phyloP scores from a whole-genome alignment of 1,284 basidiomycete genomes.

The Cryptococcus deneoformans region DNA sequence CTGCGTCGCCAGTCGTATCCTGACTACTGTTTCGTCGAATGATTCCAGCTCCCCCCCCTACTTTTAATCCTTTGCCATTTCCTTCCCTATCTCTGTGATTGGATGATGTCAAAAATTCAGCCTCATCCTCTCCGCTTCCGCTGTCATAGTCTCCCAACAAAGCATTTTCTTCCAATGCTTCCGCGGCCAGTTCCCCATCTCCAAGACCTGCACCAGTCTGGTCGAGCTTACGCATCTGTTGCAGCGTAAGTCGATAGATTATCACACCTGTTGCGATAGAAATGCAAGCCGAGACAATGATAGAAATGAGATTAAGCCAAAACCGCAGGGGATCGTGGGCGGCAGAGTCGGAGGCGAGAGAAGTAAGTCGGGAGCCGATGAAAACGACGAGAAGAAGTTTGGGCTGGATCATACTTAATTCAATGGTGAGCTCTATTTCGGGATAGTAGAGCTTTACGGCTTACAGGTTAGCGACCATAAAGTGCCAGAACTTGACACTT shows the following conservation, averaged over 20 bases:
- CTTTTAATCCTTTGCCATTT: background rate
- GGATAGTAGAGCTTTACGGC: slow-evolving; percentile 1
- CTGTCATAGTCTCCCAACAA: slow-evolving; percentile 35
- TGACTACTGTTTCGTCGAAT: slow-evolving; percentile 6
- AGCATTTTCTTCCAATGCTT: slow-evolving; percentile 35
- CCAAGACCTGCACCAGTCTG: slow-evolving; percentile 12
- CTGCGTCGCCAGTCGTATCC: slow-evolving; percentile 1
- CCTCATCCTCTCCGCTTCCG: slow-evolving; percentile 19
- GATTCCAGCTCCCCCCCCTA: background rate
- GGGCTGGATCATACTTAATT: slow-evolving; percentile 31
- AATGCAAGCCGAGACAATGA: slow-evolving; percentile 30
- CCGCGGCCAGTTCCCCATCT: slow-evolving; percentile 36
- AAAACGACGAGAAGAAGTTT: slow-evolving; percentile 46
- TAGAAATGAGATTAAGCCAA: slow-evolving; percentile 46
- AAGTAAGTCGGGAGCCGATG: slow-evolving; percentile 46
- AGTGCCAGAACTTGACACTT: slow-evolving; percentile 44
- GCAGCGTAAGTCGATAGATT: slow-evolving; percentile 47
- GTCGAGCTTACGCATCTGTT: slow-evolving; percentile 45
- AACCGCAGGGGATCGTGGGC: slow-evolving; percentile 35
- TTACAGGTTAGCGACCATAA: slow-evolving; percentile 45
- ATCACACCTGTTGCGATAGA: slow-evolving; percentile 39
- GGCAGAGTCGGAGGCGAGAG: slow-evolving; percentile 30
- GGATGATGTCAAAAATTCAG: slow-evolving; percentile 7
- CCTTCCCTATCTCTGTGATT: background rate
- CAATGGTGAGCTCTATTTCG: background rate